These are phyloP conservation scores for Podospora bellae-mahoneyi DNA, from an alignment of 495 filamentous ascomycete species.

Conservation along the genomic window DNA sequence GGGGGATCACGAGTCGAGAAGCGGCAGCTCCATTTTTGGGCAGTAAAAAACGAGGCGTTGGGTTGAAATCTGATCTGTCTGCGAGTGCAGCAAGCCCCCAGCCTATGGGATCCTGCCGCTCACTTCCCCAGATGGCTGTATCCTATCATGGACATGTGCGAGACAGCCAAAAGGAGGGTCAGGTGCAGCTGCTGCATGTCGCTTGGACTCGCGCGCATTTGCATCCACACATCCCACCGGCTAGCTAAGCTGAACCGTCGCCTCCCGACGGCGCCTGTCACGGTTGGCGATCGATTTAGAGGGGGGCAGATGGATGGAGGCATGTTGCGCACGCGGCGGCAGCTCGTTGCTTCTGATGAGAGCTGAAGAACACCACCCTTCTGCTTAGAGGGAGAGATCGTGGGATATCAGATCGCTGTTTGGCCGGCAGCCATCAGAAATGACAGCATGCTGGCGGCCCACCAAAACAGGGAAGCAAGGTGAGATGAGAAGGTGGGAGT, in stretches of 20 bases:
- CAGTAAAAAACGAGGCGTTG: not conserved
- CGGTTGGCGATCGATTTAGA: slow-evolving; percentile 4
- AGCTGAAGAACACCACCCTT: not conserved
- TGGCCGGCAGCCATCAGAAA: not conserved
- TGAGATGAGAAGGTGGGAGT: not conserved
- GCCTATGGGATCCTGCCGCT: slow-evolving; percentile 3
- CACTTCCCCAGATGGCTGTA: slow-evolving; percentile 28
- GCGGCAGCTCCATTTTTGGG: slow-evolving; percentile 2
- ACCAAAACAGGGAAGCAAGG: not conserved
- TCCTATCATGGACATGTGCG: slow-evolving; percentile 31
- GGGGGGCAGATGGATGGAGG: not conserved
- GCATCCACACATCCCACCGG: slow-evolving; percentile 30
- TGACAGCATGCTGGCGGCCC: not conserved
- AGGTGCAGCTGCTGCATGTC: slow-evolving; percentile 40
- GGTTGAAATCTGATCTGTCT: slow-evolving; percentile 16
- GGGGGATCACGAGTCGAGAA: not conserved
- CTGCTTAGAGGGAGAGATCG: not conserved
- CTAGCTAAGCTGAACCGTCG: slow-evolving; percentile 18
- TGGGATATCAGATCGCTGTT: not conserved
- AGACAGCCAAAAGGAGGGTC: slow-evolving; percentile 28
- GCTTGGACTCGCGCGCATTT: slow-evolving; percentile 27
- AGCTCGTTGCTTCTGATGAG: not conserved
- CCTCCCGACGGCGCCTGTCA: slow-evolving; percentile 6
- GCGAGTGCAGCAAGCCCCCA: not conserved
- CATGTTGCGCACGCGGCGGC: slow-evolving; percentile 1